Base-by-base conservation (phyloP, 2,329 filamentous ascomycete genomes). In the Fusarium euwallaceae region DNA sequence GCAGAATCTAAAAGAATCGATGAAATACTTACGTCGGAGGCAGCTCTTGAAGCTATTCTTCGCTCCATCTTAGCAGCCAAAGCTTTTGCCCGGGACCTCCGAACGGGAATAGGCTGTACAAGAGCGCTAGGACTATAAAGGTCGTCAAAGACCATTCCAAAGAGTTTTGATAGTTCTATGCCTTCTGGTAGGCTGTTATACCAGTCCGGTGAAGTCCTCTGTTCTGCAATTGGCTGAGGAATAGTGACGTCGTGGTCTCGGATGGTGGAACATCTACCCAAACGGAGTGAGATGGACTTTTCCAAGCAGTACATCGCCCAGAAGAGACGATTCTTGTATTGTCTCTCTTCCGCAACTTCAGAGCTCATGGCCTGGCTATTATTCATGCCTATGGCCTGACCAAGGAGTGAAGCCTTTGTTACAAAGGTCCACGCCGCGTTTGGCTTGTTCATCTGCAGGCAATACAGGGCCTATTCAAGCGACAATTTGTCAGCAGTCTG, bases 401-500 rank as follows among this genome's bases (percentile, higher is more conserved):
- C 45, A 27, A 51, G 24, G 4, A 51, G 45, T 12, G 45, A 51
- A 51, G 45, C 45, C 3, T 51, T 51, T 14, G 24, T n/a, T n/a
- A 51, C 9, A 11, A 51, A 51, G 22, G 45, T 10, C 45, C 45
- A 51, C 3, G 24, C 45, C 3, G 45, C 45, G 7, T 51, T 51
- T 4, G 45, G 45, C 45, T 51, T 51, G 24, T 51, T 51, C 45
- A 51, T 51, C 45, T 51, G 45, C 22, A 51, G 9, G 16, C 45
- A 51, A 11, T 51, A 51, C 45, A 51, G 16, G 24, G 45, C 45
- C 24, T 51, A n/a, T 51, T 29, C 9, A 7, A n/a, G 27, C 5
- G 1, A 16, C 2, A 4, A 16, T 24, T 4, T 24, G 7, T 4
- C 2, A 45, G 14, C 12, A 5, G 1, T 14, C 12, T 24, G 0